Evolutionary conservation across 2,329 filamentous ascomycete species (phyloP), one percentile per base, ranked within the genome.

Genomic region (Clarireedia sp.): DNA sequence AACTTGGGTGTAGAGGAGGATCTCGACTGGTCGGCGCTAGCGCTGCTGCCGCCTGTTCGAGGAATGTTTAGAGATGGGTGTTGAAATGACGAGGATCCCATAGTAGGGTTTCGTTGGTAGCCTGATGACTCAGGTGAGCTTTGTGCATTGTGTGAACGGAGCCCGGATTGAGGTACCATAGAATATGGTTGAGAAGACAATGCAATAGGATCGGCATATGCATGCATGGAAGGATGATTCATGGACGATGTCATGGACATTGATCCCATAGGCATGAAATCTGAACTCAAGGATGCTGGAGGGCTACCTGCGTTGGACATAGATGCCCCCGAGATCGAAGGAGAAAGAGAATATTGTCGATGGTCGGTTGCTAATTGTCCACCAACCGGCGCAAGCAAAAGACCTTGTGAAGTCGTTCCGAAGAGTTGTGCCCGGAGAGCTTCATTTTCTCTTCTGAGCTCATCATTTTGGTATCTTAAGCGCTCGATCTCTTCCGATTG

Each of bases 401-500:
- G 44, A 41, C 46, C 46, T 23, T 63, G 60, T 48, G 67, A 68
- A 16, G 66, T 62, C 26, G 69, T 68, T 8, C 66, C 67, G 58
- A 71, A 71, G 36, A 69, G 57, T 52, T 69, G 67, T 54, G 68
- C 61, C 56, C 66, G 67, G 23, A 74, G 61, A 21, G 67, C 61
- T 57, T 74, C 70, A 55, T 74, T 74, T 56, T 74, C 71, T 60
- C 68, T 64, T 44, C 64, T 64, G 19, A 74, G 67, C 44, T 72
- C 70, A 5, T 69, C 66, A 45, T 73, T 73, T 49, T 73, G 69
- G 48, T 66, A 69, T 48, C 71, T 67, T 47, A 74, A 65, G 5
- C 68, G 68, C 51, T 73, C 69, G 43, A 74, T 69, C 61, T 73
- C 71, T 60, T 73, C 70, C 9, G 69, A 67, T 59, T 73, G 71